Base-by-base conservation (phyloP, 345 rosid genomes). In the Erysimum cheiranthoides region DNA sequence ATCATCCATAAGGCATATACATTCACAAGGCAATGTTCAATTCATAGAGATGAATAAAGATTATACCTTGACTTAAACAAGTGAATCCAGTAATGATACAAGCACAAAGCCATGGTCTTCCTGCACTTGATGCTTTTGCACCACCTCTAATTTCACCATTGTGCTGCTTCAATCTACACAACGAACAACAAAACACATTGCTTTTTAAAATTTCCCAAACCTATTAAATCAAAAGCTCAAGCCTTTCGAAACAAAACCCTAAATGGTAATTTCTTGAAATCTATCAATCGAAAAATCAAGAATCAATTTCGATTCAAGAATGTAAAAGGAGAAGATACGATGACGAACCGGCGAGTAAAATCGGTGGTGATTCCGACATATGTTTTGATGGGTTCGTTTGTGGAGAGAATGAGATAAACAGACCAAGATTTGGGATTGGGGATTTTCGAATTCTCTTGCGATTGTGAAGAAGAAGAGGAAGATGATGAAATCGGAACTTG, bases 61-160 rank as follows among this genome's bases (percentile, higher is more conserved):
- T 17, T 2, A 10, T 34, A 88, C 98, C 97, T 81, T 88, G 85
- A 60, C 88, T 88, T 73, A 64, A 82, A 77, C 80, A 75, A 28
- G 66, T 60, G 73, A 93, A 90, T 40, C 97, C 97, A 61, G 45
- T 86, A 71, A 89, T 80, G 47, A 89, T 13, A 73, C 97, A 89
- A 10, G 93, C 95, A 79, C 85, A 85, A 40, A 86, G 31, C 98
- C 98, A 93, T 10, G 97, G 98, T 82, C 93, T 82, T 79, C 98
- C 97, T 42, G 88, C 84, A 43, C 74, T 84, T 66, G 92, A 86
- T 71, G 97, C 95, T 83, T 87, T 93, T 14, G 97, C 96, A 30
- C 97, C 98, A 25, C 98, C 92, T 73, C 36, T 86, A 39, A 88
- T 84, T 62, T 93, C 87, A 38, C 97, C 96, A 39, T 93, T 93